These are phyloP conservation scores for Talaromyces trachyspermus DNA, from an alignment of 495 filamentous ascomycete genomes.

Conservation along the genomic window DNA sequence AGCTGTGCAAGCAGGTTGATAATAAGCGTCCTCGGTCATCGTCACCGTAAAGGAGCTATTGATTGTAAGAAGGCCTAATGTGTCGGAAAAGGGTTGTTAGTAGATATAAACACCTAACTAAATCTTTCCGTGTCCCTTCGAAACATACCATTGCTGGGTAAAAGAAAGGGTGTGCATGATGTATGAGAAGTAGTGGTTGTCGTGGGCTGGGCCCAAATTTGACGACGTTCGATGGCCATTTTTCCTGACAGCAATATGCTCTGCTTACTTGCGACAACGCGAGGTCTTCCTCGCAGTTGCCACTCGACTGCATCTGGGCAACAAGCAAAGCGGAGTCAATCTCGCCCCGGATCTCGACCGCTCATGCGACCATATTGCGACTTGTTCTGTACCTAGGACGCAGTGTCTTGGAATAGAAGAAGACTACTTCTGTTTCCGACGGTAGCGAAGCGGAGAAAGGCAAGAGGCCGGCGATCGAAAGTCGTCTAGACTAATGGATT, in stretches of 20 bases:
- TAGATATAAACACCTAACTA: not conserved
- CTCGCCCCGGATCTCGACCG: not conserved
- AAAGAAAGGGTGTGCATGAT: constrained; percentile 54
- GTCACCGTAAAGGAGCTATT: constrained; percentile 50
- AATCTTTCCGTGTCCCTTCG: not conserved
- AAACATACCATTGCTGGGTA: constrained; percentile 46
- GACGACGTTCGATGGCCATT: constrained; percentile 22
- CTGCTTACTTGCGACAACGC: not conserved
- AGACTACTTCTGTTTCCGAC: not conserved
- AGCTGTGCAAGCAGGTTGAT: constrained; percentile 54
- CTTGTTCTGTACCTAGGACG: not conserved
- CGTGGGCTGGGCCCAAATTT: constrained; percentile 47
- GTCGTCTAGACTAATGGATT: too few species aligned
- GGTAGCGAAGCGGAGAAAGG: not conserved
- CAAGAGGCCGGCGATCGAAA: too few species aligned
- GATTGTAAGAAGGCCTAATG: constrained; percentile 52
- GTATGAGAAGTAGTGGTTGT: constrained; percentile 33
- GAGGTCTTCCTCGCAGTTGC: constrained; percentile 7
- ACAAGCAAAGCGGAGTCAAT: not conserved
- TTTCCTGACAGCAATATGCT: not conserved
- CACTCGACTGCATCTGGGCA: constrained; percentile 5
- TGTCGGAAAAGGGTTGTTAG: constrained; percentile 7
- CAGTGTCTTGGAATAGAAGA: not conserved
- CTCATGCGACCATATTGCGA: too few species aligned
- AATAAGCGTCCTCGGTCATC: constrained; percentile 54